Base-by-base conservation (phyloP, 1,139 yeast genomes). In the Yamadazyma sp. region DNA sequence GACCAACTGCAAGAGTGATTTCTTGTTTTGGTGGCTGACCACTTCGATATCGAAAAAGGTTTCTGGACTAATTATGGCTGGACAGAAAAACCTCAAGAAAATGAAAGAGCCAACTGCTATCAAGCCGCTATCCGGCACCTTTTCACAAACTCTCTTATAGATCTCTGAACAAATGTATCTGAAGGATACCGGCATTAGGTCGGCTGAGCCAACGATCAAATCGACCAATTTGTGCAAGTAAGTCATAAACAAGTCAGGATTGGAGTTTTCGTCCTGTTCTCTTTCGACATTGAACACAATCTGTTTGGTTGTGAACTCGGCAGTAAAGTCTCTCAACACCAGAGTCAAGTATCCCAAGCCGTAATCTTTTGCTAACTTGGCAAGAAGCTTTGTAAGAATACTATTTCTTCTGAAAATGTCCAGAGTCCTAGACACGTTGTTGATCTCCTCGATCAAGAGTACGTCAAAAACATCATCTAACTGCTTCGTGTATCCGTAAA, bases 21-120 rank as follows among this genome's bases (percentile, higher is more conserved):
- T 72, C 48, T 89, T 83, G 9, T 82, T 80, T 24, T 68, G 73
- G 5, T 61, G 63, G 50, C 50, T 69, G 5, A 69, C 61, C 24
- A 78, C 67, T 17, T 68, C 68, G 39, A 84, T 78, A 35, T 60
- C 64, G 40, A 71, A 65, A 41, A 62, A 68, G 3, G 88, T 74
- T 47, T 87, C 95, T 0, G 97, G 97, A 32, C 92, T 83, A 11
- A 90, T 90, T 44, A 92, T 81, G 0, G 95, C 95, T 7, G 98
- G 97, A 55, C 95, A 89, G 45, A 88, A 76, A 50, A 86, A 84
- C 44, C 97, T 71, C 48, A 92, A 68, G 55, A 92, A 90, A 37
- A 90, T 68, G 54, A 87, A 90, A 0, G 96, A 89, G 0, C 97
- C 96, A 26, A 89, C 87, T 1, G 96, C 94, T 27, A 81, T 72